Percentiles rank a stretch among this genome's conserved stretches.
phyloP scores from a whole-genome alignment of 306 rosid species.

The Cercis canadensis region DNA sequence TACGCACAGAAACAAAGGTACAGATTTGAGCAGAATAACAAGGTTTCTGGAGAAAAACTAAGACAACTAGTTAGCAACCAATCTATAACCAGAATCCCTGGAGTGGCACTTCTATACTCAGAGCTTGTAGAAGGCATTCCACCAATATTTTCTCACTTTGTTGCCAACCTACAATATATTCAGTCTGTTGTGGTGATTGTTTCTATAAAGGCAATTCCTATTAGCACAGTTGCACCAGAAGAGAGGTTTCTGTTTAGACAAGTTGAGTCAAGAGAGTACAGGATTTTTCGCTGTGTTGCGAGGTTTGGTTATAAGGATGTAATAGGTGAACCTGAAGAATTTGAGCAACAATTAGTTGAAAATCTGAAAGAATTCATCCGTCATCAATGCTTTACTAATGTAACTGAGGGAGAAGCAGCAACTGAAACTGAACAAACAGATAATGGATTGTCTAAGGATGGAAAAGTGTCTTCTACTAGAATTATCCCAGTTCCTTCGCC shows the following conservation, averaged over 20 bases:
- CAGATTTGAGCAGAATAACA: conserved; percentile 59
- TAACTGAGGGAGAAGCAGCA: conserved; percentile 31
- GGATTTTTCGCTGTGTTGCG: conserved; percentile 64
- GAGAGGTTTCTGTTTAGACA: conserved; percentile 69
- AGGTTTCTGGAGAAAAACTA: conserved; percentile 54
- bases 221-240: conserved; percentile 48
- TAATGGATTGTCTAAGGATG: neutral
- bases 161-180: conserved; percentile 51
- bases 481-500: neutral
- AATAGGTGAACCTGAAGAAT: conserved; percentile 43
- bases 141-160: conserved; percentile 59
- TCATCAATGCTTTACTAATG: conserved; percentile 24
- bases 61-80: conserved; percentile 43
- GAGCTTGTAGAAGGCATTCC: conserved; percentile 76
- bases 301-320: conserved; percentile 66
- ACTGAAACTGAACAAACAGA: conserved; percentile 1
- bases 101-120: conserved; percentile 61
- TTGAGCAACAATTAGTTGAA: conserved; percentile 54
- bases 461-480: neutral
- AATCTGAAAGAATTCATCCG: conserved; percentile 49
- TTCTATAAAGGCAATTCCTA: conserved; percentile 60
- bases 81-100: conserved; percentile 49
- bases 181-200: conserved; percentile 61
- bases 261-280: conserved; percentile 55
- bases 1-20: conserved; percentile 55